These are phyloP conservation scores for Starmerella etchellsii DNA, from an alignment of 805 yeast species.

Conservation along the genomic window DNA sequence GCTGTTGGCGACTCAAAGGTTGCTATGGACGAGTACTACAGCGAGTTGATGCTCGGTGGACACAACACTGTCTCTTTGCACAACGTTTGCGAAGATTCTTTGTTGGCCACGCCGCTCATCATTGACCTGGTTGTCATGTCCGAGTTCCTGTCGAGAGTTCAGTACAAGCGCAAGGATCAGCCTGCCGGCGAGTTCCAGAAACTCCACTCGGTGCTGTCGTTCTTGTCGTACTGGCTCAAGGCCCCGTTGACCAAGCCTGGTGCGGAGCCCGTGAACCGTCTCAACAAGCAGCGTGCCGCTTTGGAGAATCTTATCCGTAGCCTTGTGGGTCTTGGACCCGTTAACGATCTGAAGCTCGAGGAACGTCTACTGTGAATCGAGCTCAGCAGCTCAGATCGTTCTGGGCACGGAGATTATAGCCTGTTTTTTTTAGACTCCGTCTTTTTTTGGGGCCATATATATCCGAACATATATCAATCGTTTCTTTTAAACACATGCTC, in stretches of 20 bases:
- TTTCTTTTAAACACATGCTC: background rate
- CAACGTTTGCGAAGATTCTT: slow-evolving; percentile 92
- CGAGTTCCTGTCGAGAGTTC: slow-evolving; percentile 78
- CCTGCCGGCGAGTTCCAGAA: slow-evolving; percentile 39
- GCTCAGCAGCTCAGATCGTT: slow-evolving; percentile 17
- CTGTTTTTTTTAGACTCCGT: background rate
- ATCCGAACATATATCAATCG: background rate
- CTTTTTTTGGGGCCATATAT: background rate
- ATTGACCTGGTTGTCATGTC: slow-evolving; percentile 82
- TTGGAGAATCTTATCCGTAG: slow-evolving; percentile 82
- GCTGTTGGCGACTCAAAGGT: slow-evolving; percentile 96
- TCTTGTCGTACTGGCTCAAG: slow-evolving; percentile 88
- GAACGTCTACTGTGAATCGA: slow-evolving; percentile 46
- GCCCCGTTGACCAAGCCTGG: slow-evolving; percentile 93
- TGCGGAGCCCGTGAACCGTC: slow-evolving; percentile 77
- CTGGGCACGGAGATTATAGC: slow-evolving; percentile 1
- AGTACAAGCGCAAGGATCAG: slow-evolving; percentile 48
- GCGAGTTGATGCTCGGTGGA: slow-evolving; percentile 95
- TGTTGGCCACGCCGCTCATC: slow-evolving; percentile 87
- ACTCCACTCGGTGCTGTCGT: slow-evolving; percentile 74
- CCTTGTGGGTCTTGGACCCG: slow-evolving; percentile 78
- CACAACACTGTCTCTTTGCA: slow-evolving; percentile 89
- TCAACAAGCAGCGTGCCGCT: slow-evolving; percentile 88
- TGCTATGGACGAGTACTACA: slow-evolving; percentile 97
- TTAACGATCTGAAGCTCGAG: slow-evolving; percentile 86